Evolutionary conservation across 2,329 filamentous ascomycete genomes (phyloP), one percentile per base, ranked within the genome.

Genomic region (Gnomoniopsis smithogilvyi): DNA sequence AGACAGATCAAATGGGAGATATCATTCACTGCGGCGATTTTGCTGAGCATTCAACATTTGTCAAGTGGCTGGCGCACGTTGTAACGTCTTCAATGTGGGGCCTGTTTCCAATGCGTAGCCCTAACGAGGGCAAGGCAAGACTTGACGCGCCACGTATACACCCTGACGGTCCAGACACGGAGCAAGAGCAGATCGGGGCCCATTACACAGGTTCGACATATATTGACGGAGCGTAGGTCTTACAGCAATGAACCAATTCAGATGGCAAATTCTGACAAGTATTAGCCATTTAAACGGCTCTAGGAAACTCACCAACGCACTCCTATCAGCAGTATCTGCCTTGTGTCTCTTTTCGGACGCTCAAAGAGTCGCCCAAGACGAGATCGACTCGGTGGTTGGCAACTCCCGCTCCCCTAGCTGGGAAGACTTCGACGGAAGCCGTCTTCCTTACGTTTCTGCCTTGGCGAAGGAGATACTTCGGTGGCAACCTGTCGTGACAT

Each of bases 361-460:
- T 6, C 56, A 58, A 17, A 21, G 41, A 41, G 47, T 45, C n/a
- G 56, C 56, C 11, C 56, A 58, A 34, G 50, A 30, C 15, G 56
- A 58, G 22, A 48, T 58, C 3, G 56, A 58, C 36, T 21, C 38
- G 2, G 56, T 58, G n/a, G 49, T 58, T 4, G 56, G 56, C 17
- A 26, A 34, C 1, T 15, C 36, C 24, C 38, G 15, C 14, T 53
- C 56, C 4, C 56, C 56, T 6, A 53, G 41, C 17, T 58, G 56
- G 56, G 56, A 41, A 12, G 56, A 58, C n/a, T 19, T 58, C 6
- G 56, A 52, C 10, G 33, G 8, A 2, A 41, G 41, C 2, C 50
- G 49, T 10, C n/a, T 58, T 4, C 49, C 56, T 3, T 58, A 58
- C 15, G 45, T 51, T 6, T 30, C 34, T 24, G 49, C 56, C 1